Conservation (phyloP, 352 stramenopile species). For the Phytophthora lateralis region DNA sequence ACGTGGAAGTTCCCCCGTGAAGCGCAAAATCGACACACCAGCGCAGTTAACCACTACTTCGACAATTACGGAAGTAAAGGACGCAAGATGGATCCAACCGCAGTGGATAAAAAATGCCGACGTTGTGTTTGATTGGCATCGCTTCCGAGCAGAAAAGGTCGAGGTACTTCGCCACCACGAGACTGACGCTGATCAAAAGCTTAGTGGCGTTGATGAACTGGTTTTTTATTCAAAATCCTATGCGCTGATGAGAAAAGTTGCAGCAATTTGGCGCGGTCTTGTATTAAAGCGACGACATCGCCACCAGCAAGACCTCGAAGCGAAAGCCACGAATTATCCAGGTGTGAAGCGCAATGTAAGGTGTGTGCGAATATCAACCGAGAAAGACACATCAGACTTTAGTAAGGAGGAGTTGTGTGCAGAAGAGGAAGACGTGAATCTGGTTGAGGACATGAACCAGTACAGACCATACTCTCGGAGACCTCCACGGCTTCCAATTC, state of each 20-base stretch:
- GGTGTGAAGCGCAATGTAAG: constrained; percentile 39
- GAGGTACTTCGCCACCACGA: constrained; percentile 16
- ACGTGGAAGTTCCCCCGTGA: background rate
- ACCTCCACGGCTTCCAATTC: constrained; percentile 22
- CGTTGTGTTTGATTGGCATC: constrained; percentile 40
- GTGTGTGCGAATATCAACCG: constrained; percentile 16
- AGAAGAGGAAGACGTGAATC: constrained; percentile 29
- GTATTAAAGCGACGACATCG: constrained; percentile 27
- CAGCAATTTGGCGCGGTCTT: constrained; percentile 48
- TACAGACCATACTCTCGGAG: constrained; percentile 18
- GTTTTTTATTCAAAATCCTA: constrained; percentile 57
- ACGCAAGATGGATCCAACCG: constrained; percentile 15
- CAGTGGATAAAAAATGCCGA: constrained; percentile 26
- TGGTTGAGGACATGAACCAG: constrained; percentile 8
- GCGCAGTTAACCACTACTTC: background rate
- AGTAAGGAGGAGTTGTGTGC: constrained; percentile 18
- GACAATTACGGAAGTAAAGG: background rate
- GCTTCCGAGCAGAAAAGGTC: constrained; percentile 31
- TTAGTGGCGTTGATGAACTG: constrained; percentile 34
- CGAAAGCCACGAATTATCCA: constrained; percentile 24
- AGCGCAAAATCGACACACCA: constrained; percentile 7
- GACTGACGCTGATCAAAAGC: background rate
- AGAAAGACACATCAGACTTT: constrained; percentile 2
- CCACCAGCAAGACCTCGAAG: constrained; percentile 13
- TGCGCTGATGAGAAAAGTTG: constrained; percentile 55